Evolutionary conservation across 768 basidiomycete species (phyloP), one percentile per base, ranked within the genome.

Genomic region (Trametes villosa): DNA sequence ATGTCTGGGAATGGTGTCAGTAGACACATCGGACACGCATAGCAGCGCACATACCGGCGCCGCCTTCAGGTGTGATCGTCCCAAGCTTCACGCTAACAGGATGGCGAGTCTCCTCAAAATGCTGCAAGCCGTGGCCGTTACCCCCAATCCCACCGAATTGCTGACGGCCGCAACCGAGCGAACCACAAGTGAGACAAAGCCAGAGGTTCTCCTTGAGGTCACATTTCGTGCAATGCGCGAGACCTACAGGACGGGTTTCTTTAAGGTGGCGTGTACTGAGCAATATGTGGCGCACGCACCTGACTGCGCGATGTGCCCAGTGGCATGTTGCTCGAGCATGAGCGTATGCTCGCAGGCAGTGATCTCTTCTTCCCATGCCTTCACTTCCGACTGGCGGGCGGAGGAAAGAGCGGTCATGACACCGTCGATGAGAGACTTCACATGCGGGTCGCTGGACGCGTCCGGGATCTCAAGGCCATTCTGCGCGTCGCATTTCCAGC

Each of bases 291-390:
- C 18, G 4, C 4, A 69, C 74, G n/a, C 33, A 86, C 86, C 88
- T 0, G 84, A 82, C 0, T 83, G 77, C 0, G 77, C 73, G 22
- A 87, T 87, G 12, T 74, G 74, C 12, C 78, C 81, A 3, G 77
- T 78, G 5, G 75, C 69, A 0, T 68, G 70, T 63, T 88, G 88
- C 34, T 83, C 72, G 4, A 90, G 73, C 12, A 79, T 78, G 12
- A 83, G 72, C 9, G 86, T 82, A 64, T 99, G 97, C 69, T 93
- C 88, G 79, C 97, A 99, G 8, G 93, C 75, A 0, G 78, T 68
- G 41, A 97, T 88, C 65, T 98, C 96, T 73, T 98, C 96, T 72
- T 98, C 94, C 97, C 97, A 99, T 7, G 97, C 91, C 75, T 97
- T 90, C 48, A 99, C 90, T 69, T 98, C 95, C 0, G 91, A 93